phyloP scores from a whole-genome alignment of 495 filamentous ascomycete genomes.

The Annulohypoxylon bovei region DNA sequence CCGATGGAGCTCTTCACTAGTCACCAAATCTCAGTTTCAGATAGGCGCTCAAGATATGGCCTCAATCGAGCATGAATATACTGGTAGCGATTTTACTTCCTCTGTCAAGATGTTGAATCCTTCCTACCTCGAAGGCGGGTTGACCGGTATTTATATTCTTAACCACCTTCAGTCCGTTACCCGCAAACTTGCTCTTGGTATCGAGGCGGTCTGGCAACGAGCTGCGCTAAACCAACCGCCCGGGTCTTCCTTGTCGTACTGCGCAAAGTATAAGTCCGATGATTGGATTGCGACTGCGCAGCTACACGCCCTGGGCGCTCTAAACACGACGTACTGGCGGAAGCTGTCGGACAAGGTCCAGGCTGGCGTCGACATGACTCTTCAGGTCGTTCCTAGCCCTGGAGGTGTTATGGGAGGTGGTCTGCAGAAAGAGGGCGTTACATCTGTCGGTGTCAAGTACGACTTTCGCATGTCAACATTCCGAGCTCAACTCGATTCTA shows the following conservation, averaged over 20 bases:
- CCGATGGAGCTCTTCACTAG: slow-evolving; percentile 77
- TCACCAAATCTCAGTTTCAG: slow-evolving; percentile 86
- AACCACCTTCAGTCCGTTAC: slow-evolving; percentile 95
- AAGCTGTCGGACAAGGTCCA: slow-evolving; percentile 94
- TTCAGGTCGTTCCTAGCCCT: slow-evolving; percentile 76
- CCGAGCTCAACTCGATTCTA: slow-evolving; percentile 93
- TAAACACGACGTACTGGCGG: slow-evolving; percentile 96
- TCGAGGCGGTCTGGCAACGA: slow-evolving; percentile 95
- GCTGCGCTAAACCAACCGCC: slow-evolving; percentile 78
- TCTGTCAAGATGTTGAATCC: slow-evolving; percentile 93
- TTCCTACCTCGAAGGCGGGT: slow-evolving; percentile 86
- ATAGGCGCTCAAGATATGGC: slow-evolving; percentile 79
- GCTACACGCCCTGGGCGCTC: slow-evolving; percentile 80
- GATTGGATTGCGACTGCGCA: slow-evolving; percentile 94
- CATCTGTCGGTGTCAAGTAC: slow-evolving; percentile 95
- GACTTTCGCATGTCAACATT: slow-evolving; percentile 96
- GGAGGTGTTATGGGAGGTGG: slow-evolving; percentile 75
- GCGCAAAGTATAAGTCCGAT: slow-evolving; percentile 83
- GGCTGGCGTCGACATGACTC: slow-evolving; percentile 93
- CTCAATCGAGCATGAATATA: slow-evolving; percentile 93
- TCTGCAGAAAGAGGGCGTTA: slow-evolving; percentile 82
- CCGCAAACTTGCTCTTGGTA: slow-evolving; percentile 83
- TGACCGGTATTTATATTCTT: slow-evolving; percentile 94
- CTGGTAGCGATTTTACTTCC: slow-evolving; percentile 89
- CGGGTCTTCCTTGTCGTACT: slow-evolving; percentile 86